A percentile compares a stretch with the other conserved stretches of the same genome.
phyloP scores from a whole-genome alignment of 2,329 filamentous ascomycete genomes.

The Lomentospora prolificans region DNA sequence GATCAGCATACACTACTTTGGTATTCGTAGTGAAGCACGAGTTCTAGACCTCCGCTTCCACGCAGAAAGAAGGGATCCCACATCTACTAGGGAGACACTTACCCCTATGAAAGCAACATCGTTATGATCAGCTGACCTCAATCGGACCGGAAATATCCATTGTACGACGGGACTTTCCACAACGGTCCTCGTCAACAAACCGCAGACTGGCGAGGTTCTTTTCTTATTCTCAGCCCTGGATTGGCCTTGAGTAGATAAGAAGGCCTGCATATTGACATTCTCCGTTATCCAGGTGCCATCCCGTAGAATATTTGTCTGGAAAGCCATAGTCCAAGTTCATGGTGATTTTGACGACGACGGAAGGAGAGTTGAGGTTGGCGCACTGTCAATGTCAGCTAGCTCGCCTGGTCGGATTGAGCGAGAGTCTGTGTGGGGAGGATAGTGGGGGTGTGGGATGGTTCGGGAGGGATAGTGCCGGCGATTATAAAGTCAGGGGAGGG shows the following conservation, averaged over 20 bases:
- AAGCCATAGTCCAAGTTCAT: slow-evolving; percentile 24
- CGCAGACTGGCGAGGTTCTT: slow-evolving; percentile 44
- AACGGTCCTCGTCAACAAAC: slow-evolving; percentile 69
- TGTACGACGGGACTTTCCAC: slow-evolving; percentile 66
- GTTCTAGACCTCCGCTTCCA: neutral
- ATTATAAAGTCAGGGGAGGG: no score
- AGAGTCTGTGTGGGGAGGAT: no score
- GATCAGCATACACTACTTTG: neutral
- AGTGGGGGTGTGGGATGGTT: no score
- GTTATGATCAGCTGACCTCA: slow-evolving; percentile 60
- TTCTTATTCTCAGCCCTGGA: slow-evolving; percentile 21
- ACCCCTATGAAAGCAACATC: slow-evolving; percentile 82
- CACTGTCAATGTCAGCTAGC: no score
- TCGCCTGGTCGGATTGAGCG: no score
- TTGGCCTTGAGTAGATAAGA: slow-evolving; percentile 18
- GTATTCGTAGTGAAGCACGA: slow-evolving; percentile 9
- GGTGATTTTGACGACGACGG: neutral
- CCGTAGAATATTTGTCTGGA: slow-evolving; percentile 44
- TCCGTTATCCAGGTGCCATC: slow-evolving; percentile 49
- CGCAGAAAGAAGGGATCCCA: neutral
- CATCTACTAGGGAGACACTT: slow-evolving; percentile 24
- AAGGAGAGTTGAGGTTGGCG: neutral
- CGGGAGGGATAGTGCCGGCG: no score
- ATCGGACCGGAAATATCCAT: slow-evolving; percentile 68
- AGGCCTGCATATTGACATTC: slow-evolving; percentile 33